These are phyloP conservation scores for Yamadazyma diddensiae DNA, from an alignment of 1,139 yeast genomes.

Conservation along the genomic window DNA sequence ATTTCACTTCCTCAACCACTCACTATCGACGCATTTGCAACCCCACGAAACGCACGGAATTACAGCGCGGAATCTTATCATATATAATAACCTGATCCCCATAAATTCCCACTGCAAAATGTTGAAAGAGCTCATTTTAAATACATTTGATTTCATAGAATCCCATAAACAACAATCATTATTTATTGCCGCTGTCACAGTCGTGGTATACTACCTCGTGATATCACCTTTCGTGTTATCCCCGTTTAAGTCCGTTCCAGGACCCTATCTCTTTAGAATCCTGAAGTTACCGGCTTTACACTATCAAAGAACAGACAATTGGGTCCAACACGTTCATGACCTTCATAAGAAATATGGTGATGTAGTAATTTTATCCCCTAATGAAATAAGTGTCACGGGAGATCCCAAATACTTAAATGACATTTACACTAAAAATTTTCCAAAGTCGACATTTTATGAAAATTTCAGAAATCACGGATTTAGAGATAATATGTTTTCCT, in stretches of 20 bases:
- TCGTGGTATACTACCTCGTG: conserved; percentile 25
- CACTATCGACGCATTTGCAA: no score
- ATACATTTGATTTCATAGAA: conserved; percentile 8
- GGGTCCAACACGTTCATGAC: conserved; percentile 49
- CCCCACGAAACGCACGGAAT: no score
- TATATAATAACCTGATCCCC: no score
- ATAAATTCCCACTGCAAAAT: conserved; percentile 1
- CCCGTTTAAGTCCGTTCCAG: conserved; percentile 56
- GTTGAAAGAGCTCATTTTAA: conserved; percentile 6
- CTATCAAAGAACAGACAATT: conserved; percentile 49
- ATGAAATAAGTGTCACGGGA: conserved; percentile 60
- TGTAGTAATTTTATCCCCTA: conserved; percentile 59
- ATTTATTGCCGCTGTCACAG: not conserved
- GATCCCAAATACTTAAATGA: conserved; percentile 48
- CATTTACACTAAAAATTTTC: conserved; percentile 56
- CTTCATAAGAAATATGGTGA: conserved; percentile 58
- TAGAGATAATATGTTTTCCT: conserved; percentile 56
- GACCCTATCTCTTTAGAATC: conserved; percentile 52
- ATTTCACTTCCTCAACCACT: no score
- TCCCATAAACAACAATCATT: conserved; percentile 4
- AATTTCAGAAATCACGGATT: conserved; percentile 59
- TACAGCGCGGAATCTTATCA: no score
- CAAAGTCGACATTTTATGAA: conserved; percentile 58
- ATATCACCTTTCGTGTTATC: conserved; percentile 47
- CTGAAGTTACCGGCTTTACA: conserved; percentile 48